Conservation (phyloP, 352 stramenopile genomes). For the Phytopythium mirpurense region DNA sequence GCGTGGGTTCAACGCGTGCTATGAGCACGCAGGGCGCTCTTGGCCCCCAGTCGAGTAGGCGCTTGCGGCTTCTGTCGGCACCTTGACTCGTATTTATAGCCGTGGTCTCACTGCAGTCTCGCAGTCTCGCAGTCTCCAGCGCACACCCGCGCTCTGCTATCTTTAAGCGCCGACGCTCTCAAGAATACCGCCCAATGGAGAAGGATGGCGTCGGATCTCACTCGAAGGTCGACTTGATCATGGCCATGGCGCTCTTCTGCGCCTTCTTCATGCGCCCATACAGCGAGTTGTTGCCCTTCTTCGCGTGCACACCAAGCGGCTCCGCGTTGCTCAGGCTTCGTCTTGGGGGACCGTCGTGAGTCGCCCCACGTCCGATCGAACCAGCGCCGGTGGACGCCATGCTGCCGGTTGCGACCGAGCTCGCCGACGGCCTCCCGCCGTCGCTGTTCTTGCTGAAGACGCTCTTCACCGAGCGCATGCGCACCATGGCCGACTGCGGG, state of each 20-base stretch:
- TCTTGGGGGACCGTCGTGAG: slow-evolving; percentile 1
- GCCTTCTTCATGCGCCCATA: slow-evolving; percentile 83
- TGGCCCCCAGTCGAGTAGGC: background rate
- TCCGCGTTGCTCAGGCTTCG: slow-evolving; percentile 6
- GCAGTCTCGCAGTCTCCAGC: too few species aligned
- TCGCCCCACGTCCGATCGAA: slow-evolving; percentile 1
- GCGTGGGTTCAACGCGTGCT: background rate
- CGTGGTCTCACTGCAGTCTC: background rate
- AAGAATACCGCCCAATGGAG: slow-evolving; percentile 5
- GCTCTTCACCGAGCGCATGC: slow-evolving; percentile 59
- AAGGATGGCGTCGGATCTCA: slow-evolving; percentile 6
- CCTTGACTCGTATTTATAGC: background rate
- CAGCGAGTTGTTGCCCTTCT: slow-evolving; percentile 44
- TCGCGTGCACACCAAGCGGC: slow-evolving; percentile 11
- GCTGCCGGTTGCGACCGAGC: background rate
- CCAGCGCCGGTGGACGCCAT: slow-evolving; percentile 19
- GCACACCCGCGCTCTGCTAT: too few species aligned
- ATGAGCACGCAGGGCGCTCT: background rate
- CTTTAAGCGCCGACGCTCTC: background rate
- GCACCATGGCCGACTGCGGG: slow-evolving; percentile 69
- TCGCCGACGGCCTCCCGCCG: background rate
- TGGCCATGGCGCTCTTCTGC: slow-evolving; percentile 72
- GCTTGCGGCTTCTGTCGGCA: background rate
- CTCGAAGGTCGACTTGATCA: slow-evolving; percentile 82
- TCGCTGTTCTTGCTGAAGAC: slow-evolving; percentile 19